Evolutionary conservation across 169 alveolate genomes (phyloP).

Genomic region (Plasmodium adleri): DNA sequence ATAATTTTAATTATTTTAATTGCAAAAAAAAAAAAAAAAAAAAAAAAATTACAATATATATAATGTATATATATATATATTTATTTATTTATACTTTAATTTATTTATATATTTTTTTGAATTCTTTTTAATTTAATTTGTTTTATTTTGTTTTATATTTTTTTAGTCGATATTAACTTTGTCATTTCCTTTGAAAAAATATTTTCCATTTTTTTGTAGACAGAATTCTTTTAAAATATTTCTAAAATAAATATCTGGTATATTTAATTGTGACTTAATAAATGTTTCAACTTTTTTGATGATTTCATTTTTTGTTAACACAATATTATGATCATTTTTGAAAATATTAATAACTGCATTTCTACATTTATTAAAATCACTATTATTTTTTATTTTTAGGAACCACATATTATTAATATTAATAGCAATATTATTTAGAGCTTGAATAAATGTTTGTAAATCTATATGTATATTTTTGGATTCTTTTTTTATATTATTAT

Average conservation of each 20-base stretch:
- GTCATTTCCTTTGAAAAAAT: conserved; percentile 72
- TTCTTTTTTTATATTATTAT: conserved; percentile 51
- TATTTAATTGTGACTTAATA: conserved; percentile 60
- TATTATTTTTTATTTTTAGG: conserved; percentile 38
- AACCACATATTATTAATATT: conserved; percentile 71
- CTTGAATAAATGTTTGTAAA: conserved; percentile 36
- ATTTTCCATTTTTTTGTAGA: conserved; percentile 67
- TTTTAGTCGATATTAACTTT: not conserved
- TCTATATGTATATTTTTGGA: conserved; percentile 41
- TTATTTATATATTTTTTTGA: too few relatives aligned
- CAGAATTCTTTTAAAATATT: conserved; percentile 76
- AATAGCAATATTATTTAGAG: conserved; percentile 56
- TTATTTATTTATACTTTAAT: not conserved
- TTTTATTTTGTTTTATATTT: too few relatives aligned
- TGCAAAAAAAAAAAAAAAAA: too few relatives aligned
- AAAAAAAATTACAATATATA: too few relatives aligned
- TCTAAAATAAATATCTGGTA: conserved; percentile 78
- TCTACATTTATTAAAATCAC: conserved; percentile 68
- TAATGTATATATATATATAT: not conserved
- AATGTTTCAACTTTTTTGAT: conserved; percentile 31
- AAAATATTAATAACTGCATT: conserved; percentile 67
- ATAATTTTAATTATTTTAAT: too few relatives aligned
- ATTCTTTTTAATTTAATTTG: too few relatives aligned
- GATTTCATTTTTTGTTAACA: conserved; percentile 59
- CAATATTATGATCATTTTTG: conserved; percentile 50